Evolutionary conservation across 805 yeast species (phyloP).

Genomic region (Kuraishia cidri): DNA sequence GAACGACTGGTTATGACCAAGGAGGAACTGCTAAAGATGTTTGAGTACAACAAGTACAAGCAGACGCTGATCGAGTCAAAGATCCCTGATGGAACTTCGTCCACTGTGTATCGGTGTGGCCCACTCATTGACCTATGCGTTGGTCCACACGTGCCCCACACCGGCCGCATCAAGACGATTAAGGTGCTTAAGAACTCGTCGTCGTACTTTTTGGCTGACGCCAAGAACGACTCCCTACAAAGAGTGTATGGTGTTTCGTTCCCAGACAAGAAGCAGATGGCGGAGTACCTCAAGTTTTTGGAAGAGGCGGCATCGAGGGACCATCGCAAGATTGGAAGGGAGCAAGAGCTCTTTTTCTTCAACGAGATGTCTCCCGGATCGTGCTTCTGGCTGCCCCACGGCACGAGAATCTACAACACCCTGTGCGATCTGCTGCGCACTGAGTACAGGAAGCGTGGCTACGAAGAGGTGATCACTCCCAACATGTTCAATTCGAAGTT

Average conservation of each 20-base stretch:
- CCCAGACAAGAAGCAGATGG: slow-evolving; percentile 97
- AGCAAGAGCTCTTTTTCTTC: slow-evolving; percentile 92
- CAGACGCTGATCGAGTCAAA: slow-evolving; percentile 78
- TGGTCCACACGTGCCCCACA: slow-evolving; percentile 97
- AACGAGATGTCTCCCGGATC: slow-evolving; percentile 97
- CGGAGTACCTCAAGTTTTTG: slow-evolving; percentile 86
- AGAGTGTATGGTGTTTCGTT: slow-evolving; percentile 96
- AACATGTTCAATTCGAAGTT: slow-evolving; percentile 96
- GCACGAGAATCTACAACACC: slow-evolving; percentile 92
- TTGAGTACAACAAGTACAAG: slow-evolving; percentile 92
- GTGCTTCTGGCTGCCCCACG: slow-evolving; percentile 98
- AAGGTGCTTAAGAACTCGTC: slow-evolving; percentile 93
- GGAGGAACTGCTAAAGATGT: slow-evolving; percentile 88
- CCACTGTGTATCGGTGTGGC: slow-evolving; percentile 98
- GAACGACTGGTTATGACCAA: slow-evolving; percentile 90
- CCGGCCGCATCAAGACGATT: slow-evolving; percentile 92
- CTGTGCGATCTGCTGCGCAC: slow-evolving; percentile 69
- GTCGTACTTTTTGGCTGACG: slow-evolving; percentile 91
- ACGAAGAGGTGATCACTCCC: slow-evolving; percentile 97
- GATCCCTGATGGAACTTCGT: slow-evolving; percentile 91
- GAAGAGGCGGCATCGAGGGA: slow-evolving; percentile 95
- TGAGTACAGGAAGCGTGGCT: slow-evolving; percentile 90
- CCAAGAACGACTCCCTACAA: slow-evolving; percentile 89
- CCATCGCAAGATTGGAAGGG: slow-evolving; percentile 93
- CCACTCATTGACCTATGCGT: slow-evolving; percentile 93